Percentiles rank a stretch among this genome's conserved stretches.
Conservation (phyloP, 306 rosid species). For the Quercus glauca region DNA sequence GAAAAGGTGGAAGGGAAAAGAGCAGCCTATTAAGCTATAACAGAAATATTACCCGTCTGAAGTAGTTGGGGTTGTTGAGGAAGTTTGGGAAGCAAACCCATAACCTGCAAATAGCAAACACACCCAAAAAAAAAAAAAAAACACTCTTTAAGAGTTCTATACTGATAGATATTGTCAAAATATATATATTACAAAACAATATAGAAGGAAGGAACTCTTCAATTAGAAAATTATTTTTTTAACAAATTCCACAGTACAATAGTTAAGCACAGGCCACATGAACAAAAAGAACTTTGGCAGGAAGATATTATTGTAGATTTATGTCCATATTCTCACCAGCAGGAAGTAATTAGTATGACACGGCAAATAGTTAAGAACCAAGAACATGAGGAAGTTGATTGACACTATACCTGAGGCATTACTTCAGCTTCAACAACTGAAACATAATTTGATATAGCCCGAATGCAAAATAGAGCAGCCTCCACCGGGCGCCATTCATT, state of each 20-base stretch:
- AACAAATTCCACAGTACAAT: background rate
- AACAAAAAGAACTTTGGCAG: background rate
- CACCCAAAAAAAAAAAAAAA: background rate
- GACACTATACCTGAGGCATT: slow-evolving; percentile 83
- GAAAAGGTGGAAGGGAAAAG: background rate
- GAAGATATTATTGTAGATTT: background rate
- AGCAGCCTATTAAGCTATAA: background rate
- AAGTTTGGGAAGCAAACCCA: slow-evolving; percentile 76
- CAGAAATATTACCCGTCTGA: slow-evolving; percentile 77
- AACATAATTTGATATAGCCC: slow-evolving; percentile 86
- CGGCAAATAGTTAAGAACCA: background rate
- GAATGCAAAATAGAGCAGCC: slow-evolving; percentile 95
- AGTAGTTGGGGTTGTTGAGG: slow-evolving; percentile 89
- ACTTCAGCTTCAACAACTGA: slow-evolving; percentile 86
- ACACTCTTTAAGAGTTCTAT: background rate
- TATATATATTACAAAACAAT: background rate
- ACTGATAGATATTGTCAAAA: background rate
- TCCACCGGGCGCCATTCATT: slow-evolving; percentile 94
- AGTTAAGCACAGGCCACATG: background rate
- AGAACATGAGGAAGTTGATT: slow-evolving; percentile 13
- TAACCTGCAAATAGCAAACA: slow-evolving; percentile 54
- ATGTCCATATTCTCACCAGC: background rate
- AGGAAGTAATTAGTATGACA: background rate
- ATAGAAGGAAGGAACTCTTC: background rate
- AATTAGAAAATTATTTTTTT: background rate